Conservation (phyloP, 495 filamentous ascomycete species). For the Penicillium bovifimosum region DNA sequence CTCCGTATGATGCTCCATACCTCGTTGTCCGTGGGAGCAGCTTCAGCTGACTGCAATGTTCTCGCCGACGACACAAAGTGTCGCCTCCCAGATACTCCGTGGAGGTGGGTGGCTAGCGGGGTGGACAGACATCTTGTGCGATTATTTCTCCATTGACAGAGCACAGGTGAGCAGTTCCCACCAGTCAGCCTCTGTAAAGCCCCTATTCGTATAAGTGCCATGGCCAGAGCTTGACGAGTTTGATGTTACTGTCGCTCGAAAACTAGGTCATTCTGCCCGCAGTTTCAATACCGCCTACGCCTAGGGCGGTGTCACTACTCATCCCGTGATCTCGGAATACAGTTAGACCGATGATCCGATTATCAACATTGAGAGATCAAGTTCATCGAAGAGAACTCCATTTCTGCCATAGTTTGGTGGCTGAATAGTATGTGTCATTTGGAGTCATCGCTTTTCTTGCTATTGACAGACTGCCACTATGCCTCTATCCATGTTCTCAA, state of each 20-base stretch:
- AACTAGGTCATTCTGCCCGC: constrained; percentile 17
- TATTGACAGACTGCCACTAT: background rate
- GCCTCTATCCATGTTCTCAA: background rate
- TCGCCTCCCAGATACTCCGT: background rate
- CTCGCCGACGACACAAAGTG: constrained; percentile 12
- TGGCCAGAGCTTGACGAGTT: constrained; percentile 17
- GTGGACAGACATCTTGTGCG: background rate
- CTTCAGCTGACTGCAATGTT: constrained; percentile 1
- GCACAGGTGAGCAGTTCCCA: constrained; percentile 2
- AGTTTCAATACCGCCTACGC: constrained; percentile 10
- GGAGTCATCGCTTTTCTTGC: too few species aligned
- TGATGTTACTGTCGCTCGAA: constrained; percentile 8
- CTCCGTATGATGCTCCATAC: constrained; percentile 1
- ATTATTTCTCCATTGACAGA: constrained; percentile 1
- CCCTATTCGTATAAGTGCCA: constrained; percentile 24
- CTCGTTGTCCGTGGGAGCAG: background rate
- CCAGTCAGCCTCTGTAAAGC: constrained; percentile 15
- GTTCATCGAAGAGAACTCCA: too few species aligned
- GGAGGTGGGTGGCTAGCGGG: background rate
- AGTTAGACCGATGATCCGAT: too few species aligned
- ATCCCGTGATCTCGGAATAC: background rate
- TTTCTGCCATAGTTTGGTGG: background rate
- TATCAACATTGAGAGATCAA: too few species aligned
- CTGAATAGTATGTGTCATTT: too few species aligned
- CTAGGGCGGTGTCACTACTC: constrained; percentile 4